phyloP scores from a whole-genome alignment of 225 moss, liverwort and hornwort genomes.

The Polytrichum formosum region DNA sequence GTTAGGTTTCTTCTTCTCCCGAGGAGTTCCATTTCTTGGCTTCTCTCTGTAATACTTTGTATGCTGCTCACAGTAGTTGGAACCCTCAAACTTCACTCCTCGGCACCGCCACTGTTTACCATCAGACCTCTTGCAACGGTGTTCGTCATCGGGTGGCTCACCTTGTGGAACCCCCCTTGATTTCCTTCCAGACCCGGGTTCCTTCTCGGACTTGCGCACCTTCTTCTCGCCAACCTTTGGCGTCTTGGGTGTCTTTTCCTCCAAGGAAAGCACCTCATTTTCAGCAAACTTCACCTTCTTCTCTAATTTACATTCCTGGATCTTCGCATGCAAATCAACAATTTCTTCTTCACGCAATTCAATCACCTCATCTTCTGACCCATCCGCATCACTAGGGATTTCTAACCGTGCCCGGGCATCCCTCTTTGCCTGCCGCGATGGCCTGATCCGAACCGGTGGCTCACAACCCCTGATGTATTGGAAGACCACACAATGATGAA shows the following conservation, averaged over 20 bases:
- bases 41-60: constrained; percentile 15
- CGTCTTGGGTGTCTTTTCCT: no score
- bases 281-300: constrained; percentile 23
- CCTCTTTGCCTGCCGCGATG: constrained; percentile 31
- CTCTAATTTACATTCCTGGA: constrained; percentile 17
- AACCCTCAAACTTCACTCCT: constrained; percentile 10
- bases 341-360: constrained; percentile 20
- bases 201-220: constrained; percentile 31
- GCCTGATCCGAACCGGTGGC: constrained; percentile 21
- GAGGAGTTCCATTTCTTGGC: constrained; percentile 4
- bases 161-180: constrained; percentile 14
- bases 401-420: constrained; percentile 28
- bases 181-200: neutral
- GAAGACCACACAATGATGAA: neutral
- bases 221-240: neutral
- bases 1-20: constrained; percentile 13
- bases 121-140: constrained; percentile 70
- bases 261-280: neutral
- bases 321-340: constrained; percentile 22
- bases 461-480: constrained; percentile 28
- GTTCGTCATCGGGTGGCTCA: constrained; percentile 19
- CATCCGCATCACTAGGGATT: constrained; percentile 26
- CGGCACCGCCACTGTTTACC: constrained; percentile 77
- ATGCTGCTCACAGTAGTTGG: constrained; percentile 62
- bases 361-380: constrained; percentile 28